Conservation (phyloP, 1,284 basidiomycete species). For the Trametes hirsuta region DNA sequence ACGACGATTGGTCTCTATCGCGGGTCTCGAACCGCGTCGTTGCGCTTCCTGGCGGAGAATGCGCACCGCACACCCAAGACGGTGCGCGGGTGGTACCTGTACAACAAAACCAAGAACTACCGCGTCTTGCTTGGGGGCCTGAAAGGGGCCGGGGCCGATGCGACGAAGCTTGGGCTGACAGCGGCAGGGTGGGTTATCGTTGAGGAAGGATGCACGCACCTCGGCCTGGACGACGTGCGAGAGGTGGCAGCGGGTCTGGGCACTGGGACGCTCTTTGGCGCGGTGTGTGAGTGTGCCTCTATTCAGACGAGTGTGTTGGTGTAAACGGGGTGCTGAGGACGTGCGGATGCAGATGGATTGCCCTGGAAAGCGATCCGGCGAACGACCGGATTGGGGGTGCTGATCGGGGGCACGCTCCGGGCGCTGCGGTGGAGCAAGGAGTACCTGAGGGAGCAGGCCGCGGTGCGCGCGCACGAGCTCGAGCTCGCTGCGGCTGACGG, state of each 20-base stretch:
- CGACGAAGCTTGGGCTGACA: constrained; percentile 54
- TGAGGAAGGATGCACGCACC: constrained; percentile 60
- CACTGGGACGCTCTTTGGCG: constrained; percentile 60
- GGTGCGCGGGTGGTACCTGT: constrained; percentile 87
- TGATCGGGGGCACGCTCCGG: constrained; percentile 57
- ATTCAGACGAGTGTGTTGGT: background rate
- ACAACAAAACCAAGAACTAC: constrained; percentile 93
- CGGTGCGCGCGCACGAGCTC: constrained; percentile 22
- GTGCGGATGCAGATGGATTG: constrained; percentile 55
- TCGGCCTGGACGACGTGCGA: constrained; percentile 49
- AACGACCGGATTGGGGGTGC: constrained; percentile 53
- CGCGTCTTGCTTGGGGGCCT: constrained; percentile 75
- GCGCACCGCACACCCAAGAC: constrained; percentile 80
- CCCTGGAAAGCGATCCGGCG: constrained; percentile 54
- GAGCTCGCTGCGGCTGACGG: constrained; percentile 26
- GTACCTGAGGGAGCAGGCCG: constrained; percentile 37
- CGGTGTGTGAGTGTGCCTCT: constrained; percentile 57
- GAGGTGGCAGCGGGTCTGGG: constrained; percentile 69
- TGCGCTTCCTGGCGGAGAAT: constrained; percentile 59
- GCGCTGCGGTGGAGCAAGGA: constrained; percentile 51
- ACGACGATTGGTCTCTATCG: constrained; percentile 68
- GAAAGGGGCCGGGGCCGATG: constrained; percentile 64
- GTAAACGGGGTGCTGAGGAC: constrained; percentile 6
- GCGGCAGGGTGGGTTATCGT: constrained; percentile 67
- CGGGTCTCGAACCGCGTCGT: constrained; percentile 57